Evolutionary conservation across 768 basidiomycete genomes (phyloP).

Genomic region (Russula brevipes): DNA sequence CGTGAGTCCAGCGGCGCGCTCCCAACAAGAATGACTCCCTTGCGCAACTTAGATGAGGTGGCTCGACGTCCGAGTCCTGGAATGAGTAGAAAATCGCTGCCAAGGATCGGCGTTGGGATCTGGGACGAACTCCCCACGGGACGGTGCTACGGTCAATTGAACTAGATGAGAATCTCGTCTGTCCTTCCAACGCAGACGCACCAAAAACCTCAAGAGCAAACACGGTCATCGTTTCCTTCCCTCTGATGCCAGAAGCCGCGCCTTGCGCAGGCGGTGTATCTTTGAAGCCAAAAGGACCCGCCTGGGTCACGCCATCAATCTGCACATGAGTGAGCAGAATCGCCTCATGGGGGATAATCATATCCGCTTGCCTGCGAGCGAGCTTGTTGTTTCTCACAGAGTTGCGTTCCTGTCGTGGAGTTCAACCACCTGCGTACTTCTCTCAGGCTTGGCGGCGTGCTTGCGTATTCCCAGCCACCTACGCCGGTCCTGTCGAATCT

Average conservation of each 20-base stretch:
- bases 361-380: conserved; percentile 48
- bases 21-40: conserved; percentile 53
- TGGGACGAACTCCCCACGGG: conserved; percentile 53
- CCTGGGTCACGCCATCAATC: conserved; percentile 75
- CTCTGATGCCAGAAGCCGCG: conserved; percentile 39
- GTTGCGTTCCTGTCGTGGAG: conserved; percentile 28
- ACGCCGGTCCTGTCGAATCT: conserved; percentile 33
- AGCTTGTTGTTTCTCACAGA: conserved; percentile 26
- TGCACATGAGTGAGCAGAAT: conserved; percentile 28
- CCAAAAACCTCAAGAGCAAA: conserved; percentile 85
- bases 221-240: conserved; percentile 69
- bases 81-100: conserved; percentile 69
- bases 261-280: conserved; percentile 44
- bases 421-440: conserved; percentile 54
- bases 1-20: conserved; percentile 36
- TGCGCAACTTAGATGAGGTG: conserved; percentile 34
- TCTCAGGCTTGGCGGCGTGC: conserved; percentile 56
- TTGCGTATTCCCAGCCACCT: conserved; percentile 78
- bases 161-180: neutral
- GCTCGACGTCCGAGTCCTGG: conserved; percentile 42
- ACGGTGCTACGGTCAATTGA: conserved; percentile 34
- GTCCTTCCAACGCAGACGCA: conserved; percentile 29
- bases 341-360: neutral
- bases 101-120: conserved; percentile 63
- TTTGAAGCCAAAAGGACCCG: conserved; percentile 62